Percentiles rank a stretch among this genome's conserved stretches.
These are phyloP conservation scores for Phytophthora pini DNA, from an alignment of 352 stramenopile genomes.

Conservation along the genomic window DNA sequence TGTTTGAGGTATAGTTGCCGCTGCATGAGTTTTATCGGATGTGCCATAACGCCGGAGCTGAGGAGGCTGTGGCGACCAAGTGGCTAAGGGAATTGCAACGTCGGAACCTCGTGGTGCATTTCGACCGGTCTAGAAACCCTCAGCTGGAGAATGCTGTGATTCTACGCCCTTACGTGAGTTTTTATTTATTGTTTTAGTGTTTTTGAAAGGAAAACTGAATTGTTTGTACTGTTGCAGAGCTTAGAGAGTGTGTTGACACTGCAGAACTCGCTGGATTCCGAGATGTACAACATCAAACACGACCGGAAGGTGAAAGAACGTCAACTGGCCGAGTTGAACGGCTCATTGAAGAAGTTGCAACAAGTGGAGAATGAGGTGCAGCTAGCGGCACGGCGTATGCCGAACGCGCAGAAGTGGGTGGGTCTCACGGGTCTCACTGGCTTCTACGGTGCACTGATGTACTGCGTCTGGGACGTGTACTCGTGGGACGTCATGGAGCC, in stretches of 20 bases:
- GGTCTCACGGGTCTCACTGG: conserved; percentile 63
- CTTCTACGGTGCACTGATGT: conserved; percentile 81
- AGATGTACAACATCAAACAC: conserved; percentile 80
- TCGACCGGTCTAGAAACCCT: conserved; percentile 68
- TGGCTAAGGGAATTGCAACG: conserved; percentile 81
- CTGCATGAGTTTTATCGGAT: conserved; percentile 76
- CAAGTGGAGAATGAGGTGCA: conserved; percentile 56
- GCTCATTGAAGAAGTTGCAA: conserved; percentile 56
- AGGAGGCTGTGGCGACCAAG: conserved; percentile 75
- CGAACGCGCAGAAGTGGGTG: conserved; percentile 80
- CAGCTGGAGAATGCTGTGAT: conserved; percentile 77
- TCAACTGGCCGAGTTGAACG: conserved; percentile 49
- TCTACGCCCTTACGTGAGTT: conserved; percentile 67
- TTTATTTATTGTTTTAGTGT: conserved; percentile 2
- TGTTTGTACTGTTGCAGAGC: conserved; percentile 41
- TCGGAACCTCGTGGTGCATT: conserved; percentile 78
- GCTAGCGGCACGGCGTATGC: conserved; percentile 51
- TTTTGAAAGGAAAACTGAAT: not conserved
- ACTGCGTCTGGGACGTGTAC: conserved; percentile 87
- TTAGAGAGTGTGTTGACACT: conserved; percentile 74
- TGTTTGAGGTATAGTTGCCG: conserved; percentile 51
- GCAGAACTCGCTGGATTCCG: conserved; percentile 76
- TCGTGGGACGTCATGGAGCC: conserved; percentile 92
- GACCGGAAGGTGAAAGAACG: conserved; percentile 62
- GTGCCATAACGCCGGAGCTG: conserved; percentile 71